Evolutionary conservation across 177 flowering plant genomes (phyloP).

Genomic region (Vitis hybrid): DNA sequence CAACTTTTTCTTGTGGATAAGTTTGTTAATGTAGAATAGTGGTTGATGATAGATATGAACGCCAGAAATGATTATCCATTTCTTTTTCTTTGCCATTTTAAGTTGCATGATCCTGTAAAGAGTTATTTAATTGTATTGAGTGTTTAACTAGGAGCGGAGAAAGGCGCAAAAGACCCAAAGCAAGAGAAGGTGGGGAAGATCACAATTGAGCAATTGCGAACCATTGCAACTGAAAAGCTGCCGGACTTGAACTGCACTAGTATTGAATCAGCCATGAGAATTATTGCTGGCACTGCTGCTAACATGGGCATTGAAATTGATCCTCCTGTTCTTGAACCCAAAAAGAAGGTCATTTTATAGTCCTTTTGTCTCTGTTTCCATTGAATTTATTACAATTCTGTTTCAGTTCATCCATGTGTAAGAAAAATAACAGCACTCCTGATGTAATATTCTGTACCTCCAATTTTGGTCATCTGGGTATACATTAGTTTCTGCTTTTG

Average conservation of each 20-base stretch:
- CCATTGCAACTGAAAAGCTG: conserved; percentile 84
- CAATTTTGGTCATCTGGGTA: background rate
- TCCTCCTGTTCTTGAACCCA: conserved; percentile 85
- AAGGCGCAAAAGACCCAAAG: conserved; percentile 89
- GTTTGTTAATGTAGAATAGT: background rate
- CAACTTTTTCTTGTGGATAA: background rate
- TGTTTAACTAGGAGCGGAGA: conserved; percentile 67
- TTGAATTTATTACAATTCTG: background rate
- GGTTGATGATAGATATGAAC: background rate
- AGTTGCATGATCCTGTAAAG: background rate
- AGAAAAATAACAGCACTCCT: background rate
- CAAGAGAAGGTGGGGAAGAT: conserved; percentile 76
- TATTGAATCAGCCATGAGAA: conserved; percentile 94
- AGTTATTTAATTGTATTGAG: background rate
- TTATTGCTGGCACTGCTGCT: conserved; percentile 97
- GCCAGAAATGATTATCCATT: background rate
- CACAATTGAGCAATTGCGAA: conserved; percentile 75
- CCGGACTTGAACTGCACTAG: conserved; percentile 90
- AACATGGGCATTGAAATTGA: conserved; percentile 98
- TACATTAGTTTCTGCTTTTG: background rate
- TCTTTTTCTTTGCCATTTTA: background rate
- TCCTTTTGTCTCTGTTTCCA: background rate
- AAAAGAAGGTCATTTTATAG: conserved; percentile 58
- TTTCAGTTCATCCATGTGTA: conserved; percentile 8
- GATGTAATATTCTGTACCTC: background rate